Percentiles rank a stretch among this genome's conserved stretches.
phyloP scores from a whole-genome alignment of 352 stramenopile genomes.

The Pythium diclinum region DNA sequence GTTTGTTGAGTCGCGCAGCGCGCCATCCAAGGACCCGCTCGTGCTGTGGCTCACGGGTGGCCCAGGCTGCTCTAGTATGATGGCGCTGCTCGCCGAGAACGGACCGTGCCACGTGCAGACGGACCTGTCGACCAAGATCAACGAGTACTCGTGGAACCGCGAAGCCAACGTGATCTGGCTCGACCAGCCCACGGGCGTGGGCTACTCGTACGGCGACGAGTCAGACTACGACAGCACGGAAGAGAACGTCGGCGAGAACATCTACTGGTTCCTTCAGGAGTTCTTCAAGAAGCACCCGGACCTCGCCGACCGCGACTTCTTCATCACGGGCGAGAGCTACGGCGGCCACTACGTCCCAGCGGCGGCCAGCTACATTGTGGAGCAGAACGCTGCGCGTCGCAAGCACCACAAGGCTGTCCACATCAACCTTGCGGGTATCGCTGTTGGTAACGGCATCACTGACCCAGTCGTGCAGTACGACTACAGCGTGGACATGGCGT shows the following conservation, averaged over 20 bases:
- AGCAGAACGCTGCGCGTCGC: constrained; percentile 20
- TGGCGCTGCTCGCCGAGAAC: constrained; percentile 51
- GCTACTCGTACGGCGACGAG: constrained; percentile 39
- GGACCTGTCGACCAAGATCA: constrained; percentile 34
- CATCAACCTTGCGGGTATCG: constrained; percentile 60
- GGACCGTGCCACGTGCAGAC: constrained; percentile 46
- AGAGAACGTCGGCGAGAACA: constrained; percentile 41
- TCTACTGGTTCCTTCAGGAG: constrained; percentile 55
- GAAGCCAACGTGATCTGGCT: constrained; percentile 55
- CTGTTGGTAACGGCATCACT: constrained; percentile 73
- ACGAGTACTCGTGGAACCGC: constrained; percentile 47
- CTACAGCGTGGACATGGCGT: constrained; percentile 64
- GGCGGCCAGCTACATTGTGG: constrained; percentile 40
- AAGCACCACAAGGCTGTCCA: constrained; percentile 29
- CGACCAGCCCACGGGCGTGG: constrained; percentile 37
- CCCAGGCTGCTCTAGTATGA: constrained; percentile 37
- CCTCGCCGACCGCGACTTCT: constrained; percentile 41
- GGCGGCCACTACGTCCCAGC: constrained; percentile 53
- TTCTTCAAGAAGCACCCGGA: constrained; percentile 49
- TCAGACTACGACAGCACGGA: constrained; percentile 41
- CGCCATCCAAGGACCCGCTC: constrained; percentile 38
- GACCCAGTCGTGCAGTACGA: constrained; percentile 63
- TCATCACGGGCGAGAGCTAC: constrained; percentile 56
- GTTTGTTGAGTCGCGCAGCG: constrained; percentile 47
- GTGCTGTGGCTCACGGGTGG: constrained; percentile 62